Percentiles rank a stretch among this genome's conserved stretches.
Evolutionary conservation across 371 early-diverging fungal genomes (phyloP).

Genomic region (Lichtheimia corymbifera): DNA sequence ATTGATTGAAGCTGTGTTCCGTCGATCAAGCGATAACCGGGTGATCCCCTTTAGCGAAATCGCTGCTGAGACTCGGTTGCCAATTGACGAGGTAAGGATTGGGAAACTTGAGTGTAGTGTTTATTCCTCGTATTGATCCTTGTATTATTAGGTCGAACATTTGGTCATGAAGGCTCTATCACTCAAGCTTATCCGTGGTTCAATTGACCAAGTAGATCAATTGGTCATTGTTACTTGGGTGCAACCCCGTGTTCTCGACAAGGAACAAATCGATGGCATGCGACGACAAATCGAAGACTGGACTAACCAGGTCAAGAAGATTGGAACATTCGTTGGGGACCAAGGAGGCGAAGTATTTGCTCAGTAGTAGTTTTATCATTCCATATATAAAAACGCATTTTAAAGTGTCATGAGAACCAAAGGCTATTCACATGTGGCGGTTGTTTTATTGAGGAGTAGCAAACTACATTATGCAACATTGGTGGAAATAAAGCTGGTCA

Average conservation of each 20-base stretch:
- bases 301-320: constrained; percentile 59
- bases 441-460: not conserved
- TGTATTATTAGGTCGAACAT: constrained; percentile 80
- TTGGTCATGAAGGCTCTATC: constrained; percentile 96
- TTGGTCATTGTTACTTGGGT: constrained; percentile 92
- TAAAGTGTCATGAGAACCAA: no score
- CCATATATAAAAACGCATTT: no score
- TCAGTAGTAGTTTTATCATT: constrained; percentile 28
- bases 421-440: not conserved
- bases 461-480: not conserved
- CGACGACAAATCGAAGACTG: constrained; percentile 59
- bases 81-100: constrained; percentile 63
- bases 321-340: constrained; percentile 58
- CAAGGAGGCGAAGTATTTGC: constrained; percentile 59
- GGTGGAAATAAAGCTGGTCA: constrained; percentile 1
- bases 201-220: constrained; percentile 93
- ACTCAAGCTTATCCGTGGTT: constrained; percentile 89
- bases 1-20: constrained; percentile 92
- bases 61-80: constrained; percentile 84
- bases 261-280: constrained; percentile 83
- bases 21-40: constrained; percentile 81
- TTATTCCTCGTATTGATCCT: no score
- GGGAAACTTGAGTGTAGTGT: no score
- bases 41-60: constrained; percentile 83
- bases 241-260: constrained; percentile 93